phyloP scores from a whole-genome alignment of 257 asterid genomes.

The Coffea canephora region DNA sequence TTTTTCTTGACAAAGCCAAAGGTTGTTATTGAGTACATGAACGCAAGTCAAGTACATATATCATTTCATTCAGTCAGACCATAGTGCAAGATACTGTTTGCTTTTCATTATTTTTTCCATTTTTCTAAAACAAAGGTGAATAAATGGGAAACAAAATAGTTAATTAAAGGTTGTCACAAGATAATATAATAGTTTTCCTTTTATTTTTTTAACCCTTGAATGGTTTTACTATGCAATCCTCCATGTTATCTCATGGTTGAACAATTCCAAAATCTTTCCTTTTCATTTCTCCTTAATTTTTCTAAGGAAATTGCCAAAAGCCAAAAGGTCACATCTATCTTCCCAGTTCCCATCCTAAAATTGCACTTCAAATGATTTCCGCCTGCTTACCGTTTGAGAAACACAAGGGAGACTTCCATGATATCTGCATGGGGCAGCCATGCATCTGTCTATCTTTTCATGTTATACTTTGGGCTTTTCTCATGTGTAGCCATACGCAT shows the following conservation, averaged over 20 bases:
- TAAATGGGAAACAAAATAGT: neutral
- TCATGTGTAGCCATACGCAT: neutral
- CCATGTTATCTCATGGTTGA: neutral
- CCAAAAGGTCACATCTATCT: neutral
- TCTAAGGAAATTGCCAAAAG: neutral
- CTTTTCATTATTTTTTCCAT: too few species aligned
- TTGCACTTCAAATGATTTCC: neutral
- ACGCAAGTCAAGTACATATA: too few species aligned
- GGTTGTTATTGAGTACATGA: too few species aligned
- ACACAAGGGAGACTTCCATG: neutral
- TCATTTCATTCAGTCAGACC: too few species aligned
- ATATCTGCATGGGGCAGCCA: neutral
- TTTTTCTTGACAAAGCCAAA: too few species aligned
- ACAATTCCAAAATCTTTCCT: neutral
- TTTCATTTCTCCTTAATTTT: neutral
- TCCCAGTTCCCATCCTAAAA: neutral
- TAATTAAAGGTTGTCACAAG: neutral
- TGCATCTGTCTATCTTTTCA: neutral
- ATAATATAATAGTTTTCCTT: neutral
- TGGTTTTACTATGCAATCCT: neutral
- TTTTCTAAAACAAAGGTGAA: neutral
- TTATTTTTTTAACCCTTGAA: neutral
- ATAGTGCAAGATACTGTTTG: neutral
- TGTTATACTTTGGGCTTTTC: neutral
- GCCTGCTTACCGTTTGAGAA: neutral